phyloP scores from a whole-genome alignment of 2,329 filamentous ascomycete species.

The Pseudogymnoascus sp. region DNA sequence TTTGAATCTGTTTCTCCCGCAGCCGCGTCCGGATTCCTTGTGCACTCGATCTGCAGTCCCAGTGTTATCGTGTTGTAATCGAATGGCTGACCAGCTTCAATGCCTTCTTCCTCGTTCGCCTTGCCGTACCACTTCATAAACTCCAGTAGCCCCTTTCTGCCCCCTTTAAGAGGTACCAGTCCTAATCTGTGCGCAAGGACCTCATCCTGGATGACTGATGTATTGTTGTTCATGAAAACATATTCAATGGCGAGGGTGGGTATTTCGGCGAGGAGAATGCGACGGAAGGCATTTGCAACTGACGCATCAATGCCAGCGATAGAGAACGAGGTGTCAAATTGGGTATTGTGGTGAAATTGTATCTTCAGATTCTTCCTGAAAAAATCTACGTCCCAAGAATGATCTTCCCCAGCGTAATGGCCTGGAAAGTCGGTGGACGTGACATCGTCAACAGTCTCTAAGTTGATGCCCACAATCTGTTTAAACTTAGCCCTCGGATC shows the following conservation, averaged over 20 bases:
- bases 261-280: constrained; percentile 90
- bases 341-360: constrained; percentile 75
- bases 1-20: constrained; percentile 69
- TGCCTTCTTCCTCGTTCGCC: constrained; percentile 52
- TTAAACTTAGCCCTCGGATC: constrained; percentile 14
- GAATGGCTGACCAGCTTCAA: constrained; percentile 43
- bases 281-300: constrained; percentile 92
- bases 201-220: constrained; percentile 95
- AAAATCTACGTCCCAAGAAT: constrained; percentile 65
- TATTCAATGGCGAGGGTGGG: constrained; percentile 90
- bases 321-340: constrained; percentile 75
- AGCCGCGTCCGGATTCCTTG: constrained; percentile 63
- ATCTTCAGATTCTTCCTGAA: constrained; percentile 66
- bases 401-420: constrained; percentile 81
- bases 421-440: constrained; percentile 86
- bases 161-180: constrained; percentile 79
- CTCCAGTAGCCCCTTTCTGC: constrained; percentile 62
- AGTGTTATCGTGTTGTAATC: constrained; percentile 87
- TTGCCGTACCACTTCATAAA: constrained; percentile 78
- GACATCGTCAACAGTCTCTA: constrained; percentile 84
- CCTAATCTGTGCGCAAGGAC: constrained; percentile 85
- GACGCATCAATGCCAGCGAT: constrained; percentile 85
- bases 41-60: constrained; percentile 69
- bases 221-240: constrained; percentile 92
- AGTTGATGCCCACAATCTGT: constrained; percentile 76